Evolutionary conservation across 441 rosid genomes (phyloP).

Genomic region (Eutrema salsugineum): DNA sequence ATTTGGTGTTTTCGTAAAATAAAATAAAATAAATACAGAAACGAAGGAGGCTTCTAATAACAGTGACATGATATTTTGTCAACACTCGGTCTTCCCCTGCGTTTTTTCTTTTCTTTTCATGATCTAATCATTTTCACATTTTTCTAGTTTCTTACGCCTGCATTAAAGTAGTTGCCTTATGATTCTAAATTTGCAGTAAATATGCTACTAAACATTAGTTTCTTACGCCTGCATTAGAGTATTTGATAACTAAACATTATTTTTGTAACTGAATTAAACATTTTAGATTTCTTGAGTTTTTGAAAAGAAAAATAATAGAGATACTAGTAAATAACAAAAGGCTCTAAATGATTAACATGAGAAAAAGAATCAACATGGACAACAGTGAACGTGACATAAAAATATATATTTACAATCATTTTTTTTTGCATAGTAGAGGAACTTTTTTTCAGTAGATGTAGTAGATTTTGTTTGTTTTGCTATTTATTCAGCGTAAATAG

Average conservation of each 20-base stretch:
- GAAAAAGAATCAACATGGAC: too few species aligned
- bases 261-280: neutral
- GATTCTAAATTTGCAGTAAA: neutral
- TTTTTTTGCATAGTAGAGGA: too few species aligned
- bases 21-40: neutral
- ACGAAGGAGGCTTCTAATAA: neutral
- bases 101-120: neutral
- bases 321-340: neutral
- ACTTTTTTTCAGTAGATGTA: too few species aligned
- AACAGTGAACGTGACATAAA: neutral
- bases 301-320: neutral
- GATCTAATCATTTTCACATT: constrained; percentile 13
- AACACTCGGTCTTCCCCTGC: constrained; percentile 7
- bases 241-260: too few species aligned
- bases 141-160: neutral
- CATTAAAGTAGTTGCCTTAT: neutral
- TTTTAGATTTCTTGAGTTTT: neutral
- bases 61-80: constrained; percentile 24
- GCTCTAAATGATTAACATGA: too few species aligned
- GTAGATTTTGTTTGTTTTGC: neutral
- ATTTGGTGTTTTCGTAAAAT: constrained; percentile 11
- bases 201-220: neutral
- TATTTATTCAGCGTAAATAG: neutral
- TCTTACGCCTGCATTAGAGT: too few species aligned
- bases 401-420: too few species aligned